phyloP scores from a whole-genome alignment of 805 yeast species.

The Ogataea ramenticola region DNA sequence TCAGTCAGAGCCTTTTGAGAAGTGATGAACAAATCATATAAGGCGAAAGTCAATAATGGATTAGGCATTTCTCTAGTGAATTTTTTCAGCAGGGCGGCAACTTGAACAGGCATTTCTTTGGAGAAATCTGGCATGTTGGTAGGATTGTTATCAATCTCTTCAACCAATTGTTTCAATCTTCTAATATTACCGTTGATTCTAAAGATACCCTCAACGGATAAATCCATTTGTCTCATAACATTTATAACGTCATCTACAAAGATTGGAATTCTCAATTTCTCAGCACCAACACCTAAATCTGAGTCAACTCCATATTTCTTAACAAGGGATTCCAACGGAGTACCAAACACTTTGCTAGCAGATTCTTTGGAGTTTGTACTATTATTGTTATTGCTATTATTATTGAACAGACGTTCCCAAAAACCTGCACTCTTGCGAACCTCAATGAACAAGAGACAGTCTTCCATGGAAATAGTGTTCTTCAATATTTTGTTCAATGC shows the following conservation, averaged over 20 bases:
- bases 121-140: constrained; percentile 62
- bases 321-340: constrained; percentile 62
- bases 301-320: constrained; percentile 73
- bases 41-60: constrained; percentile 71
- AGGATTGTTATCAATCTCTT: constrained; percentile 67
- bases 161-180: constrained; percentile 65
- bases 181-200: constrained; percentile 94
- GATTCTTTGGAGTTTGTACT: not conserved
- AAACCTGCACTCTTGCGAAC: constrained; percentile 37
- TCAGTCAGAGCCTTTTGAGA: constrained; percentile 38
- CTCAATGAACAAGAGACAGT: constrained; percentile 34
- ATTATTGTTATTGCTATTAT: not conserved
- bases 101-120: constrained; percentile 76
- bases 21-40: constrained; percentile 74
- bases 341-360: constrained; percentile 59
- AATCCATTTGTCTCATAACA: constrained; percentile 81
- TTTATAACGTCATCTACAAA: constrained; percentile 79
- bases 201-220: constrained; percentile 94
- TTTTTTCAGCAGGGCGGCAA: constrained; percentile 88
- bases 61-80: constrained; percentile 89
- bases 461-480: constrained; percentile 27
- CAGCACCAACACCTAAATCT: constrained; percentile 77
- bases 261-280: constrained; percentile 73
- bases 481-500: constrained; percentile 33
- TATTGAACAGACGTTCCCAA: constrained; percentile 43